Evolutionary conservation across 148 eudicot species (phyloP).

Genomic region (Rhododendron griersonianum): DNA sequence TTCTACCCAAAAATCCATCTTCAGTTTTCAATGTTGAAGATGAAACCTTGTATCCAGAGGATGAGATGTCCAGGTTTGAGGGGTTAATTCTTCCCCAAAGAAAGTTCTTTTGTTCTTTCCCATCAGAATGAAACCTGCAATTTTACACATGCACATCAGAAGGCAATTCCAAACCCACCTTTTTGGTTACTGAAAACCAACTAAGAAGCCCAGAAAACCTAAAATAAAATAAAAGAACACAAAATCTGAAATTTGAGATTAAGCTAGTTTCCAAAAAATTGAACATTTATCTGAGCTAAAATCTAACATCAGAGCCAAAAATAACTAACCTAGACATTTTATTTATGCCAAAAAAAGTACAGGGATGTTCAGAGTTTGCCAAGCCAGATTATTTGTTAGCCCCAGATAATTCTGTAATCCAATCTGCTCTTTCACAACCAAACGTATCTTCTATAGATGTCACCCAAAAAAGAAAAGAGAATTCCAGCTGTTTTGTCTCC

Average conservation of each 20-base stretch:
- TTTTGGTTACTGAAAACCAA: not conserved
- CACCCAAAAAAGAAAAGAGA: not conserved
- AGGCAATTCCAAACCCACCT: not conserved
- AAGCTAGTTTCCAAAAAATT: not conserved
- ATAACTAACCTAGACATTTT: not conserved
- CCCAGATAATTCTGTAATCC: not conserved
- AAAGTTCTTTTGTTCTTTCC: conserved; percentile 42
- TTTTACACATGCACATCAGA: not conserved
- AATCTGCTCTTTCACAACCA: not conserved
- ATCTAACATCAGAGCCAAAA: not conserved
- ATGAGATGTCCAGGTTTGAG: conserved; percentile 43
- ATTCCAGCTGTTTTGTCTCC: not conserved
- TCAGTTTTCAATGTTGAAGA: conserved; percentile 33
- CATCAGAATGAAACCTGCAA: conserved; percentile 74
- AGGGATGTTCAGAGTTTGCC: not conserved
- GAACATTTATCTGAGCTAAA: not conserved
- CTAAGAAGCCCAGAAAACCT: not conserved
- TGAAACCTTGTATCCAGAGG: conserved; percentile 49
- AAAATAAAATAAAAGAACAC: not conserved
- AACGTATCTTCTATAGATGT: not conserved
- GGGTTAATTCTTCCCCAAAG: conserved; percentile 49
- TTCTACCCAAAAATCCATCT: conserved; percentile 32
- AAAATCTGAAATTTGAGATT: not conserved
- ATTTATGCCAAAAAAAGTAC: not conserved
- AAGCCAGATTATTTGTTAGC: not conserved